Evolutionary conservation across 2,329 filamentous ascomycete genomes (phyloP).

Genomic region (Fusarium pseudoanthophilum): DNA sequence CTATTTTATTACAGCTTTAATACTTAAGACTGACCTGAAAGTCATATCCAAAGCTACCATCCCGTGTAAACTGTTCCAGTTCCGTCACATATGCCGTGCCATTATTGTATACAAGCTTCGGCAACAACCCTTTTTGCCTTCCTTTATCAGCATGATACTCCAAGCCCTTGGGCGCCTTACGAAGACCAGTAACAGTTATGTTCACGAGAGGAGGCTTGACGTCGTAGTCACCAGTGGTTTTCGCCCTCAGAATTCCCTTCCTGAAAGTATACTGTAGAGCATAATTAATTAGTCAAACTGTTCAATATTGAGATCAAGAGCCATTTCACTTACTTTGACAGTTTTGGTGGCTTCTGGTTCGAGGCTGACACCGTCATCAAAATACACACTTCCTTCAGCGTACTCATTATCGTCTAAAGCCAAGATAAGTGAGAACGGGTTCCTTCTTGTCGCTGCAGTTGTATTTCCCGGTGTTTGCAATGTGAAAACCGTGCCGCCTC

Average conservation of each 20-base stretch:
- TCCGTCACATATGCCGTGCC: background rate
- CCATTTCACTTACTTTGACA: background rate
- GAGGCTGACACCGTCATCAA: background rate
- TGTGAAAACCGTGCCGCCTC: background rate
- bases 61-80: background rate
- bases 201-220: background rate
- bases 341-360: background rate
- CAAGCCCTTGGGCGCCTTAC: background rate
- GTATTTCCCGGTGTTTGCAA: background rate
- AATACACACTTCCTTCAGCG: background rate
- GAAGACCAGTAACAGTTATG: background rate
- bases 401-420: background rate
- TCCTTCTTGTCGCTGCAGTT: background rate
- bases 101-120: background rate
- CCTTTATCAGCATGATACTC: background rate
- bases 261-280: background rate
- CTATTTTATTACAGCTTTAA: background rate
- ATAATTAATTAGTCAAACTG: fast-evolving
- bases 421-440: background rate
- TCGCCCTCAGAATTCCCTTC: background rate
- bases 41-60: background rate
- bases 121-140: fast-evolving
- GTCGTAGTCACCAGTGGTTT: background rate
- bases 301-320: fast-evolving
- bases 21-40: background rate